Evolutionary conservation across 345 rosid genomes (phyloP).

Genomic region (Sonneratia caseolaris): DNA sequence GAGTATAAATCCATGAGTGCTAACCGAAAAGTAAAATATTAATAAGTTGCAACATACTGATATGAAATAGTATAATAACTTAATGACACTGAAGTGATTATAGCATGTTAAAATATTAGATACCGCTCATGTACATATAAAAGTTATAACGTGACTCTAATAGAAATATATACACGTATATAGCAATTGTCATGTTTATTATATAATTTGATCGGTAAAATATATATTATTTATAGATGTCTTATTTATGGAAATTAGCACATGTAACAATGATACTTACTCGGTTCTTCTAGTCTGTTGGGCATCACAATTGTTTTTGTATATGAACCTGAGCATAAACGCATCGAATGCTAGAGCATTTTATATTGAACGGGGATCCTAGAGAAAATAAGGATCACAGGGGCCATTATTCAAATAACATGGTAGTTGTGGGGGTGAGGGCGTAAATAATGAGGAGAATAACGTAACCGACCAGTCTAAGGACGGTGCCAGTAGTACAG

Average conservation of each 20-base stretch:
- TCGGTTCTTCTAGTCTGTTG: too few species aligned
- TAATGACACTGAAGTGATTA: neutral
- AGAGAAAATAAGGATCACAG: too few species aligned
- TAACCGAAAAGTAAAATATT: neutral
- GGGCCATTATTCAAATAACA: neutral
- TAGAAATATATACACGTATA: too few species aligned
- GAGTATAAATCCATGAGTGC: too few species aligned
- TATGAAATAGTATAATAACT: neutral
- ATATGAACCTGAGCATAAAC: neutral
- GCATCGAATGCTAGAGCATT: too few species aligned
- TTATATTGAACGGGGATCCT: too few species aligned
- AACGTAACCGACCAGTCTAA: slow-evolving; percentile 7
- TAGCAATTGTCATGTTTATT: too few species aligned
- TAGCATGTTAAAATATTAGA: neutral
- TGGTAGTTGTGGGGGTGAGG: neutral
- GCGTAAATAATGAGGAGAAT: neutral
- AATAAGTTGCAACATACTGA: neutral
- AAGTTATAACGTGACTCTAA: neutral
- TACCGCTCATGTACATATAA: neutral
- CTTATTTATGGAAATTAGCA: too few species aligned
- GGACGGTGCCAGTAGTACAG: slow-evolving; percentile 1
- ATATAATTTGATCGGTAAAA: too few species aligned
- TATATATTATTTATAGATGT: too few species aligned
- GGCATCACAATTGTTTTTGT: too few species aligned
- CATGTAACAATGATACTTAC: too few species aligned